Evolutionary conservation across 768 basidiomycete species (phyloP).

Genomic region (Asterophora parasitica): DNA sequence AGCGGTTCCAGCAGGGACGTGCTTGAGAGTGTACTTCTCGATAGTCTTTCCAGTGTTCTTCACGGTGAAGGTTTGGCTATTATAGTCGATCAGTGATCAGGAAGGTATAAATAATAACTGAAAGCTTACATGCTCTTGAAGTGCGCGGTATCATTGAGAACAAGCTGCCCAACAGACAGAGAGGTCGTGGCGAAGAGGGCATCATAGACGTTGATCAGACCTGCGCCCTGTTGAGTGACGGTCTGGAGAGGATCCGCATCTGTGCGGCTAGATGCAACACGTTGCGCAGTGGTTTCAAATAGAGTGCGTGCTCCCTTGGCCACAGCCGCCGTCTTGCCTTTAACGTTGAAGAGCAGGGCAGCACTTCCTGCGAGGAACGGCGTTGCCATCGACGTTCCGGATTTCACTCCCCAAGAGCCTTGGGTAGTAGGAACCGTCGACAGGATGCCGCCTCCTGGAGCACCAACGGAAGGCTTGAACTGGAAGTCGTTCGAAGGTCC

Average conservation of each 20-base stretch:
- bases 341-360: slow-evolving; percentile 38
- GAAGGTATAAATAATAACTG: slow-evolving; percentile 3
- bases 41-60: slow-evolving; percentile 40
- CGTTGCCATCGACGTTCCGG: slow-evolving; percentile 42
- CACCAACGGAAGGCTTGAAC: too few species aligned
- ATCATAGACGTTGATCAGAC: slow-evolving; percentile 52
- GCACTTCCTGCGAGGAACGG: slow-evolving; percentile 43
- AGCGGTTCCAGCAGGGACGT: slow-evolving; percentile 56
- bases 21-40: slow-evolving; percentile 44
- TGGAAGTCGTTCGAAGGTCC: too few species aligned
- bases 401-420: too few species aligned
- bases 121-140: slow-evolving; percentile 37
- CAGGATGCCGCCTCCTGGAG: too few species aligned
- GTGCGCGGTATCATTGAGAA: slow-evolving; percentile 61
- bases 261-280: slow-evolving; percentile 38
- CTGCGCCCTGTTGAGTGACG: slow-evolving; percentile 49
- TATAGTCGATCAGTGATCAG: background rate
- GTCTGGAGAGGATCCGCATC: slow-evolving; percentile 50
- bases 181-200: slow-evolving; percentile 50
- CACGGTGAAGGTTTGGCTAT: slow-evolving; percentile 46
- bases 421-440: too few species aligned
- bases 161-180: slow-evolving; percentile 52
- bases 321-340: slow-evolving; percentile 28
- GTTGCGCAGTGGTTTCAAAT: slow-evolving; percentile 45
- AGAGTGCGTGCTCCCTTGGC: slow-evolving; percentile 29